These are phyloP conservation scores for Elsinoe batatas DNA, from an alignment of 2,329 filamentous ascomycete species.

Conservation along the genomic window DNA sequence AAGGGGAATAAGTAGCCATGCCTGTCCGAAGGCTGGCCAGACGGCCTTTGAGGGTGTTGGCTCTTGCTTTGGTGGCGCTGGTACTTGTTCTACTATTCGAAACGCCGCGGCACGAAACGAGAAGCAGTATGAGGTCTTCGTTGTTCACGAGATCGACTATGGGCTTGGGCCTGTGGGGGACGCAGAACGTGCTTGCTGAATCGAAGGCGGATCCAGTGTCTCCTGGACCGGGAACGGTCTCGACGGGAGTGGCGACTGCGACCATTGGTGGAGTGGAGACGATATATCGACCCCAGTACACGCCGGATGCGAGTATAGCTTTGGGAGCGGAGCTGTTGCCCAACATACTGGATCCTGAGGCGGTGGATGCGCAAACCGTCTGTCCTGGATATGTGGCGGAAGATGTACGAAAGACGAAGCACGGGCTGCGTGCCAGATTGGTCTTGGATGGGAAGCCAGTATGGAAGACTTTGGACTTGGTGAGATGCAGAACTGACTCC, in stretches of 20 bases:
- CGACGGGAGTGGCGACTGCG: conserved; percentile 17
- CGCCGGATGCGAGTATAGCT: conserved; percentile 26
- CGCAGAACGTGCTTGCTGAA: neutral
- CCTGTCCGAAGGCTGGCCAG: neutral
- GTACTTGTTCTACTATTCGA: neutral
- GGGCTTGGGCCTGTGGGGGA: neutral
- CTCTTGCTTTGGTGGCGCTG: neutral
- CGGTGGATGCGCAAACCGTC: conserved; percentile 51
- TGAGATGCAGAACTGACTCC: conserved; percentile 3
- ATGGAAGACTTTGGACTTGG: conserved; percentile 1
- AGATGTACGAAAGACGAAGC: conserved; percentile 35
- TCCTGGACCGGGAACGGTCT: neutral
- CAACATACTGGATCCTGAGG: conserved; percentile 55
- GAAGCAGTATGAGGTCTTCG: neutral
- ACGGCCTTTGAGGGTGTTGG: neutral
- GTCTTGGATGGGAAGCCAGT: conserved; percentile 41
- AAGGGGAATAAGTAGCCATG: neutral
- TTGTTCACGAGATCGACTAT: neutral
- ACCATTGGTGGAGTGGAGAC: conserved; percentile 22
- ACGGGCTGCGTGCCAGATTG: conserved; percentile 44
- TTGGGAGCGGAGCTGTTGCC: conserved; percentile 40
- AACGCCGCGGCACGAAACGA: neutral
- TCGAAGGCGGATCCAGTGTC: neutral
- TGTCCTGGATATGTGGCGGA: conserved; percentile 53
- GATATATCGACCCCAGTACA: conserved; percentile 24